Conservation (phyloP, 1,139 yeast genomes). For the Hyphopichia buzzinii region DNA sequence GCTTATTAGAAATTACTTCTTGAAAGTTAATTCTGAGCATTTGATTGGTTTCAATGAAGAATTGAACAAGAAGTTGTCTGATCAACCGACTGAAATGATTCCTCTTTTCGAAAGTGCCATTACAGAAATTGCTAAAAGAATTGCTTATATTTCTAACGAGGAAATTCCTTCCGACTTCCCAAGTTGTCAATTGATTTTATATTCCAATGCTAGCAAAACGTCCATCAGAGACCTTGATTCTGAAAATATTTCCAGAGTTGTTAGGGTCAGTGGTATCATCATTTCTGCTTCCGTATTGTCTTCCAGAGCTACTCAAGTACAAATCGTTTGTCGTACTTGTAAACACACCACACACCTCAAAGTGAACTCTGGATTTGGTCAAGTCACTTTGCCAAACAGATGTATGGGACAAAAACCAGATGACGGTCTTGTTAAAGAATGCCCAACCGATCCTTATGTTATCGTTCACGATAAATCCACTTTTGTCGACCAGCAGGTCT, state of each 20-base stretch:
- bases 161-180: slow-evolving; percentile 65
- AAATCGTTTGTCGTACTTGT: slow-evolving; percentile 85
- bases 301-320: slow-evolving; percentile 83
- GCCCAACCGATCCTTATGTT: slow-evolving; percentile 90
- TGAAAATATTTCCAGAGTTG: slow-evolving; percentile 83
- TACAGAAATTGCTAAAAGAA: slow-evolving; percentile 83
- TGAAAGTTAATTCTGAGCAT: slow-evolving; percentile 81
- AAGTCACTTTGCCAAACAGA: slow-evolving; percentile 67
- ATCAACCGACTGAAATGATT: slow-evolving; percentile 86
- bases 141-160: slow-evolving; percentile 59
- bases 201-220: slow-evolving; percentile 69
- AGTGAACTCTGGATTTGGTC: slow-evolving; percentile 78
- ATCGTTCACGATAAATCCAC: slow-evolving; percentile 91
- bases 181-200: slow-evolving; percentile 75
- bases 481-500: slow-evolving; percentile 90
- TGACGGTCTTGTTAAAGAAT: slow-evolving; percentile 53
- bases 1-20: slow-evolving; percentile 67
- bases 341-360: slow-evolving; percentile 70
- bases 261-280: slow-evolving; percentile 88
- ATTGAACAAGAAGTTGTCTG: slow-evolving; percentile 75
- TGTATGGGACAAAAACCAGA: slow-evolving; percentile 59
- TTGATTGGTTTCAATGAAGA: slow-evolving; percentile 86
- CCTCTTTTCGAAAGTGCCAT: slow-evolving; percentile 90
- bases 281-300: slow-evolving; percentile 88
- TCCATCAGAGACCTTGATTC: slow-evolving; percentile 83